Conservation (phyloP, 305 asterid species). For the Ruellia speciosa region DNA sequence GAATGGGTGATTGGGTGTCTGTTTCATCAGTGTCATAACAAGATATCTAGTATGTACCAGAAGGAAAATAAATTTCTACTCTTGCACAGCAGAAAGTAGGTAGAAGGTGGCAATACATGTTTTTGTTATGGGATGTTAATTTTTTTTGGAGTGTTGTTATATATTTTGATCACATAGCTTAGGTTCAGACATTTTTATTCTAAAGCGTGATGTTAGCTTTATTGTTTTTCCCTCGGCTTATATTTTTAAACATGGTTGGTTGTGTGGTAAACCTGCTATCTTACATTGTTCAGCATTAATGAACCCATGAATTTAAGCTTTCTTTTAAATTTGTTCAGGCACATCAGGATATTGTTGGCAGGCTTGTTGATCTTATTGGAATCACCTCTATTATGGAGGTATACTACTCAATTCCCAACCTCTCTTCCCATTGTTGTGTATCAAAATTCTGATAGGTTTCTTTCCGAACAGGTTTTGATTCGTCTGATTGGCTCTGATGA, state of each 20-base stretch:
- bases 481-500: conserved; percentile 92
- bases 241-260: no score
- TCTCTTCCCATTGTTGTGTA: conserved; percentile 20
- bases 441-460: conserved; percentile 4
- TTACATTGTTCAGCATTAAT: not conserved
- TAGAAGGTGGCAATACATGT: not conserved
- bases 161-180: no score
- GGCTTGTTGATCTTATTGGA: conserved; percentile 82
- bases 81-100: not conserved
- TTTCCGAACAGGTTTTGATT: conserved; percentile 64
- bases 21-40: not conserved
- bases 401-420: conserved; percentile 17
- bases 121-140: not conserved
- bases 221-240: no score
- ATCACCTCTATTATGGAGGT: conserved; percentile 97
- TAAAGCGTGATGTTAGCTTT: no score
- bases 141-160: no score
- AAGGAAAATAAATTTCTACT: not conserved
- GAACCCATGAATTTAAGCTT: not conserved
- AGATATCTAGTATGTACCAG: not conserved
- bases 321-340: conserved; percentile 37
- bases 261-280: not conserved
- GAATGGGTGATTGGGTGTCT: no score
- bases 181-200: no score
- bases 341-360: conserved; percentile 64